Evolutionary conservation across 352 stramenopile species (phyloP).

Genomic region (Phytophthora colocasiae): DNA sequence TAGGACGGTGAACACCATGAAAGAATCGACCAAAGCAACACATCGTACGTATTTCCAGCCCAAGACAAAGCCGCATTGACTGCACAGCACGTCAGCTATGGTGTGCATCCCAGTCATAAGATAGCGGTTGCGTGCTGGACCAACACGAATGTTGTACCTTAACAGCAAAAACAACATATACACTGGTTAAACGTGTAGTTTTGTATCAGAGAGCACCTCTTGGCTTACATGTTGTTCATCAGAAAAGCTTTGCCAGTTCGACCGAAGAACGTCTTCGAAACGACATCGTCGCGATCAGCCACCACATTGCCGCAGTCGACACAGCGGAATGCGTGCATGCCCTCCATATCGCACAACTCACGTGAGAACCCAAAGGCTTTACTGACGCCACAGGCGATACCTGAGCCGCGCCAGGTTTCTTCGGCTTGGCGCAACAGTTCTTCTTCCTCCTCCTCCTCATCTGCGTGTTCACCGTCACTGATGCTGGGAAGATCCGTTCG

Average conservation of each 20-base stretch:
- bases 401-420: slow-evolving; percentile 17
- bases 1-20: neutral
- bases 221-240: slow-evolving; percentile 79
- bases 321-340: slow-evolving; percentile 68
- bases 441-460: slow-evolving; percentile 41
- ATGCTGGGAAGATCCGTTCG: slow-evolving; percentile 29
- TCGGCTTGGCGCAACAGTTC: slow-evolving; percentile 31
- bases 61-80: slow-evolving; percentile 63
- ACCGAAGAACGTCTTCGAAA: slow-evolving; percentile 84
- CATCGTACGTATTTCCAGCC: slow-evolving; percentile 85
- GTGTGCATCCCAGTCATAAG: slow-evolving; percentile 86
- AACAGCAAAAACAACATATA: neutral
- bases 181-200: slow-evolving; percentile 4
- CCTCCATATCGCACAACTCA: slow-evolving; percentile 55
- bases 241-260: slow-evolving; percentile 79
- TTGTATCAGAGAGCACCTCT: neutral
- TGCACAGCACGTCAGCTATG: slow-evolving; percentile 75
- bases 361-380: slow-evolving; percentile 46
- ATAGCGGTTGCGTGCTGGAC: slow-evolving; percentile 67
- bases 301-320: slow-evolving; percentile 70
- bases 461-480: slow-evolving; percentile 33
- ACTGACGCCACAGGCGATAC: slow-evolving; percentile 19
- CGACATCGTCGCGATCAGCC: slow-evolving; percentile 69
- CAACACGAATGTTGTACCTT: slow-evolving; percentile 78
- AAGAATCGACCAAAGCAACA: neutral